Evolutionary conservation across 2,329 filamentous ascomycete species (phyloP), one percentile per base, ranked within the genome.

Genomic region (Aureobasidium subglaciale): DNA sequence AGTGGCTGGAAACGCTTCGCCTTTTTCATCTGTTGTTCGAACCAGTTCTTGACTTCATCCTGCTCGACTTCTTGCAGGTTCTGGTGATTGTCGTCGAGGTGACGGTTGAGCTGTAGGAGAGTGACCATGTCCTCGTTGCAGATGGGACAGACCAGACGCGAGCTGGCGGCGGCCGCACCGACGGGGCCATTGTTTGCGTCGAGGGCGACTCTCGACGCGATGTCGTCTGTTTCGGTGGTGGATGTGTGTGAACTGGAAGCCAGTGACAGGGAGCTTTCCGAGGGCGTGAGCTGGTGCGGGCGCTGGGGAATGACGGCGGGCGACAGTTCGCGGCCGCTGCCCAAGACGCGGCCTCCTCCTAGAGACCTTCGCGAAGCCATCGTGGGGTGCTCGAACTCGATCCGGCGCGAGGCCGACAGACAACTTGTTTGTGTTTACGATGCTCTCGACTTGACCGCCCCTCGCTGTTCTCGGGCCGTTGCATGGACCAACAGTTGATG

Each of bases 31-130:
- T 96, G 91, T 67, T 89, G 87, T 75, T 95, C 89, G 73, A 96
- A 95, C 91, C 91, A 96, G 37, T 90, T 92, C 75, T 95, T 95
- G 64, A 96, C 90, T 72, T 96, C 90, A 70, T 96, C 89, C 68
- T 96, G 91, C 67, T 90, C 86, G 59, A 90, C 81, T 61, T 88
- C 88, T 67, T 95, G 87, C 13, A 96, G 81, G 66, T 96, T 91
- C 69, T 91, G 87, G 73, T 96, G 91, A 60, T 78, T 84, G 68
- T 96, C 91, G 74, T 96, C 91, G 66, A 96, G 79, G 71, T 89
- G 86, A 70, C 85, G 85, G 61, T 67, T 64, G 64, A 65, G 55
- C 18, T 58, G 48, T 25, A 49, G 48, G 30, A 45, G 42, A 18
- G 42, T 50, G 40, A 93, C 90, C 93, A 99, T 99, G 71, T 96